Conservation (phyloP, 2,329 filamentous ascomycete species). For the Paracamarosporium sp. region DNA sequence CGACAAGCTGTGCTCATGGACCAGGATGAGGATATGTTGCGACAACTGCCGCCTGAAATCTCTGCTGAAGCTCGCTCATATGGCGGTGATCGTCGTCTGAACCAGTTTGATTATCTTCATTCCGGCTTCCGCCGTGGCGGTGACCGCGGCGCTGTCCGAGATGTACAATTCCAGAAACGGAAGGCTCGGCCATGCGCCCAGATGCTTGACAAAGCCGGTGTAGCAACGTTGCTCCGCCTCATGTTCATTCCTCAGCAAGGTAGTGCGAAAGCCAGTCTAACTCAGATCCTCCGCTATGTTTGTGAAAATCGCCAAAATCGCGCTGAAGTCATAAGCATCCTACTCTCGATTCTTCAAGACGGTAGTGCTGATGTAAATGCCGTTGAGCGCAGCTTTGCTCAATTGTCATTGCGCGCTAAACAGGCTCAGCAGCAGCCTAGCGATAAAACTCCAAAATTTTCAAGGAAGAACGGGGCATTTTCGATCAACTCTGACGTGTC, state of each 20-base stretch:
- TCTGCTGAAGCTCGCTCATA: constrained; percentile 84
- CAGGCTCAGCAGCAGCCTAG: constrained; percentile 65
- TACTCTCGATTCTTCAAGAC: constrained; percentile 93
- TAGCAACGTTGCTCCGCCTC: constrained; percentile 93
- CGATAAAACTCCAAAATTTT: constrained; percentile 84
- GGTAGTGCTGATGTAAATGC: constrained; percentile 92
- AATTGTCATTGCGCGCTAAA: constrained; percentile 89
- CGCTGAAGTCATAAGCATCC: constrained; percentile 88
- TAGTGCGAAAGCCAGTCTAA: constrained; percentile 82
- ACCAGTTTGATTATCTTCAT: constrained; percentile 55
- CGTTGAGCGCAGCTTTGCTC: constrained; percentile 93
- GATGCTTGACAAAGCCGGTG: constrained; percentile 94
- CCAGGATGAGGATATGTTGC: constrained; percentile 86
- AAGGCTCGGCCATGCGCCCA: constrained; percentile 82
- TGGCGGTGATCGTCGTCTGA: constrained; percentile 60
- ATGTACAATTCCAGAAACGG: constrained; percentile 64
- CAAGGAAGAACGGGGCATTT: constrained; percentile 72
- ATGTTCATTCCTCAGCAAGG: constrained; percentile 97
- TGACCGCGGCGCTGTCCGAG: constrained; percentile 49
- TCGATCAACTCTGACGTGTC: constrained; percentile 83
- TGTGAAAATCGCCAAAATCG: constrained; percentile 97
- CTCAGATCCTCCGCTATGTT: constrained; percentile 86
- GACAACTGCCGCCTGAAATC: constrained; percentile 82
- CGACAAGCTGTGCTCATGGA: constrained; percentile 89
- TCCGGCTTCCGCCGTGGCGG: constrained; percentile 33